Conservation (phyloP, 192 early-diverging fungal genomes). For the Allomyces macrogynus region DNA sequence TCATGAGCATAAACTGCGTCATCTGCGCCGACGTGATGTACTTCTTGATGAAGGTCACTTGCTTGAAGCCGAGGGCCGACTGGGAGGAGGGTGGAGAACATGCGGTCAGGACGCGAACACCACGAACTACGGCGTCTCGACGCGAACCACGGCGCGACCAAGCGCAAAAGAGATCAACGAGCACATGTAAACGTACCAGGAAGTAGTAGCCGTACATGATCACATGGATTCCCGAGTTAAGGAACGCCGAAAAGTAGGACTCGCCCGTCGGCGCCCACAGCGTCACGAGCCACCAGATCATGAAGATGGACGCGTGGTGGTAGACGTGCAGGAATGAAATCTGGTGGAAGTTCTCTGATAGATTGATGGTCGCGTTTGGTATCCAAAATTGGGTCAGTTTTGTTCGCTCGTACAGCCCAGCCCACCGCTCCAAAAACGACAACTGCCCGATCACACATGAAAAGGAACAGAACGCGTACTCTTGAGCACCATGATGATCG, state of each 20-base stretch:
- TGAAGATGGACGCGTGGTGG: constrained; percentile 20
- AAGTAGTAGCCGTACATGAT: constrained; percentile 30
- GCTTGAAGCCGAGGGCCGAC: constrained; percentile 12
- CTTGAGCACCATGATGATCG: constrained; percentile 5
- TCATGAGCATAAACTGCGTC: constrained; percentile 20
- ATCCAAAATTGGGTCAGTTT: background rate
- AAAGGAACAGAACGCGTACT: too few relatives aligned
- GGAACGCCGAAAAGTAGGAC: constrained; percentile 15
- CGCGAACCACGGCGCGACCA: too few relatives aligned
- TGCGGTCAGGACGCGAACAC: background rate
- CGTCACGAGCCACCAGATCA: constrained; percentile 19
- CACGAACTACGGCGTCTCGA: background rate
- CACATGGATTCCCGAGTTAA: constrained; percentile 24
- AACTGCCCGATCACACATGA: too few relatives aligned
- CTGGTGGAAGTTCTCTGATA: constrained; percentile 24
- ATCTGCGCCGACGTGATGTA: constrained; percentile 26
- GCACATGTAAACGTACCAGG: background rate
- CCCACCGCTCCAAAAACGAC: too few relatives aligned
- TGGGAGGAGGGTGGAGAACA: background rate
- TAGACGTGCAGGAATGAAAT: constrained; percentile 26
- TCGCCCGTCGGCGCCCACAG: constrained; percentile 16
- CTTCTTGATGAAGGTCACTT: constrained; percentile 16
- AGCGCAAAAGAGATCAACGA: background rate
- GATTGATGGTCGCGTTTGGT: constrained; percentile 16
- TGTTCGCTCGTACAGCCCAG: too few relatives aligned